Evolutionary conservation across 2,329 filamentous ascomycete genomes (phyloP).

Genomic region (Leptographium wingfieldii): DNA sequence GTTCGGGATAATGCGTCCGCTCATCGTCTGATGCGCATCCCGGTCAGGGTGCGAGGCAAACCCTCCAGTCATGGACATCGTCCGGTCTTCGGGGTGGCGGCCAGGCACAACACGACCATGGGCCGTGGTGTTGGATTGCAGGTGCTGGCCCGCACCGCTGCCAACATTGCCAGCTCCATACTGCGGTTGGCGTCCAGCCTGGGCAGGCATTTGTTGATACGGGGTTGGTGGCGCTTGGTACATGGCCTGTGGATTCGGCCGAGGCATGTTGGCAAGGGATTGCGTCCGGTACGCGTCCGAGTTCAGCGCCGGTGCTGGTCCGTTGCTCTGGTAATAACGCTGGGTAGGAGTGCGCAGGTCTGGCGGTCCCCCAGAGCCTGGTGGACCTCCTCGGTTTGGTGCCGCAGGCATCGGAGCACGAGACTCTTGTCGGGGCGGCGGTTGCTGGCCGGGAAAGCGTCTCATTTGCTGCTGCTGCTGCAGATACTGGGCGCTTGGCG

Average conservation of each 20-base stretch:
- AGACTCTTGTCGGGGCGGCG: conserved; percentile 32
- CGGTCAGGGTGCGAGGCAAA: conserved; percentile 52
- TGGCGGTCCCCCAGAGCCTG: conserved; percentile 26
- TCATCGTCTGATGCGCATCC: conserved; percentile 83
- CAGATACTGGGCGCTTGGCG: conserved; percentile 32
- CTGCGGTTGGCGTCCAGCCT: conserved; percentile 65
- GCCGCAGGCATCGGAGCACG: conserved; percentile 35
- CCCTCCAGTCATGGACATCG: conserved; percentile 87
- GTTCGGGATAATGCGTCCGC: conserved; percentile 79
- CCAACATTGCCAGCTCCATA: conserved; percentile 41
- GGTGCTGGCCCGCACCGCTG: conserved; percentile 23
- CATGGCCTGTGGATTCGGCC: conserved; percentile 44
- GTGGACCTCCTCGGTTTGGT: neutral
- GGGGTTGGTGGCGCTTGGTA: conserved; percentile 51
- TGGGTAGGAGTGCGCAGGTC: conserved; percentile 34
- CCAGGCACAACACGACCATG: conserved; percentile 88
- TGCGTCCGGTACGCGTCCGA: conserved; percentile 84
- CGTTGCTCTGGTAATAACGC: conserved; percentile 49
- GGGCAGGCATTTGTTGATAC: conserved; percentile 54
- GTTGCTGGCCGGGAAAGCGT: conserved; percentile 28
- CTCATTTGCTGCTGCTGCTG: conserved; percentile 35
- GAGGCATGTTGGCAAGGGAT: conserved; percentile 66
- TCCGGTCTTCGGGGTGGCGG: conserved; percentile 67
- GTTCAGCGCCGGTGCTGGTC: conserved; percentile 60
- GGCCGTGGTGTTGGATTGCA: conserved; percentile 66